Evolutionary conservation across 805 yeast genomes (phyloP).

Genomic region (Saccharomycopsis lassenensis): DNA sequence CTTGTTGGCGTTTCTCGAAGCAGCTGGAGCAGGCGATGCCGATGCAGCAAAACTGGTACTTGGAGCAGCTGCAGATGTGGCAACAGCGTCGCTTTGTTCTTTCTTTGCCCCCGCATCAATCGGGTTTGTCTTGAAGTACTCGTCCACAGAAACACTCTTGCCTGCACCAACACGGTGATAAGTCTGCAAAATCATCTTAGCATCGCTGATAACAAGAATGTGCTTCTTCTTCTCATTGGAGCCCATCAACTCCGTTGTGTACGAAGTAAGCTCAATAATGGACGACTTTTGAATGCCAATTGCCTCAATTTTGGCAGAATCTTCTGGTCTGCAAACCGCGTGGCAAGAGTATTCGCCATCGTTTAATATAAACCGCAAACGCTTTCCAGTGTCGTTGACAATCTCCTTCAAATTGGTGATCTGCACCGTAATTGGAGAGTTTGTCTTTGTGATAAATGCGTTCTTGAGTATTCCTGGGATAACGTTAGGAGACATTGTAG

Average conservation of each 20-base stretch:
- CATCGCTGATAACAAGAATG: conserved; percentile 20
- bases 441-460: neutral
- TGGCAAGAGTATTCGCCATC: conserved; percentile 43
- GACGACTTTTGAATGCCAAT: conserved; percentile 36
- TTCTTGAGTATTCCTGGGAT: conserved; percentile 11
- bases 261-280: conserved; percentile 31
- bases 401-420: conserved; percentile 28
- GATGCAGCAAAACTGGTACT: conserved; percentile 19
- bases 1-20: conserved; percentile 21
- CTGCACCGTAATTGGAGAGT: conserved; percentile 24
- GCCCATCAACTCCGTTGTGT: conserved; percentile 32
- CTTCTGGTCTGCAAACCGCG: conserved; percentile 42
- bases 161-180: conserved; percentile 25
- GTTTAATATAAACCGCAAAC: conserved; percentile 36
- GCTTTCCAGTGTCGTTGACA: conserved; percentile 30
- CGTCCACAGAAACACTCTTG: conserved; percentile 38
- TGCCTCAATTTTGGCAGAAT: conserved; percentile 31
- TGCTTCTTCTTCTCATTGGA: conserved; percentile 21
- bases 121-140: conserved; percentile 48
- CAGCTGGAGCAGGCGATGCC: conserved; percentile 12
- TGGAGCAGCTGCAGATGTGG: conserved; percentile 19
- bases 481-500: no score
- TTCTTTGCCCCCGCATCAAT: conserved; percentile 31
- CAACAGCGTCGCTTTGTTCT: conserved; percentile 4
- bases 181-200: conserved; percentile 3